Conservation (phyloP, 805 yeast genomes). For the Ogataea dorogensis region DNA sequence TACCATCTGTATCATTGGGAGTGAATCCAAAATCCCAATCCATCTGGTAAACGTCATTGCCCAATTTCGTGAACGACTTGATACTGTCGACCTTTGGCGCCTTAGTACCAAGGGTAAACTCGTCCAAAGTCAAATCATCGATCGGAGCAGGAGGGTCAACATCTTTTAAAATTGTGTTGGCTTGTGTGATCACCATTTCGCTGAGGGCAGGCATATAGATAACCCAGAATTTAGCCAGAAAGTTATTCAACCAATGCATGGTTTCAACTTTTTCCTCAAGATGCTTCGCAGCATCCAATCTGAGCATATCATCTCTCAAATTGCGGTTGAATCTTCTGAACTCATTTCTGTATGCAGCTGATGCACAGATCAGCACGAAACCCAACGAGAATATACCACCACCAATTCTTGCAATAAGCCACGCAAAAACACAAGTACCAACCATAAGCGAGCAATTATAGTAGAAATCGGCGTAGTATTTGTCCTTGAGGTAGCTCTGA, state of each 20-base stretch:
- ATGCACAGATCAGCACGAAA: constrained; percentile 57
- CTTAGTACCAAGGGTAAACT: constrained; percentile 77
- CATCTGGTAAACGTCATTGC: constrained; percentile 70
- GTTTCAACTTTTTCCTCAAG: constrained; percentile 66
- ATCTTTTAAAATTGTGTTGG: constrained; percentile 66
- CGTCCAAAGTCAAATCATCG: constrained; percentile 68
- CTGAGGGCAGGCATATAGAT: constrained; percentile 85
- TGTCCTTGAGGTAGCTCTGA: constrained; percentile 63
- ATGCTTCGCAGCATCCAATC: constrained; percentile 61
- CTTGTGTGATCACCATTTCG: constrained; percentile 66
- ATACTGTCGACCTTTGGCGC: constrained; percentile 74
- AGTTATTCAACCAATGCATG: constrained; percentile 78
- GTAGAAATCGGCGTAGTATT: constrained; percentile 69
- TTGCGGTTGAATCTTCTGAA: constrained; percentile 73
- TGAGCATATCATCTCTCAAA: constrained; percentile 70
- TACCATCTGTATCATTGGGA: constrained; percentile 79
- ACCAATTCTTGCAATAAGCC: constrained; percentile 62
- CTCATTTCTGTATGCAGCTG: constrained; percentile 69
- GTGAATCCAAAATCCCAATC: constrained; percentile 81
- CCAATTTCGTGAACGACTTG: constrained; percentile 69
- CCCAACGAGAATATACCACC: constrained; percentile 63
- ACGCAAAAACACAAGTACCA: constrained; percentile 72
- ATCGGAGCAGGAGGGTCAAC: constrained; percentile 83
- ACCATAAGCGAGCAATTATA: constrained; percentile 62
- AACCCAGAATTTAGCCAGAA: constrained; percentile 80